Evolutionary conservation across 306 rosid genomes (phyloP), one percentile per base, ranked within the genome.

Genomic region (Inga oerstediana): DNA sequence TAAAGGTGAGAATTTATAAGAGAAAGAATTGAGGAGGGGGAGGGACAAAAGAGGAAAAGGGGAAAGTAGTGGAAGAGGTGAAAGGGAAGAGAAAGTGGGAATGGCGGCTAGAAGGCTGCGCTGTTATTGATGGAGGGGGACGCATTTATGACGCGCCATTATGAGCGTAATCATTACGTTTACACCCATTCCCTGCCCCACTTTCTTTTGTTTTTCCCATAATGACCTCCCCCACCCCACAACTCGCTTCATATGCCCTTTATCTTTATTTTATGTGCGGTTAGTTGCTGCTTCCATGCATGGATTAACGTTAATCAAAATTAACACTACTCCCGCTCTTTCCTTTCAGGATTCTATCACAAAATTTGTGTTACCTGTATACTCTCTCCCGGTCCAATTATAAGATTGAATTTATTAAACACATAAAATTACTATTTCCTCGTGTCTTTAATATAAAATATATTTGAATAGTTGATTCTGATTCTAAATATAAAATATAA

Each of bases 71-170:
- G 46, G 65, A 22, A 44, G 68, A 3, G 65, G 68, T 32, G 46
- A 0, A 17, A 35, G 5, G 59, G 3, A 1, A 65, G 15, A 49
- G 76, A 58, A 80, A 75, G 86, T 32, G 85, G 82, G 88, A 90
- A 89, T 86, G 97, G 97, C 98, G 98, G 97, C 98, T 87, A 3
- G 2, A 10, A 84, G 97, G 97, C 98, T 90, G 98, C 98, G 90
- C 92, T 41, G 88, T 84, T 71, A 22, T 76, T 83, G 83, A 81
- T 79, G 52, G 66, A 79, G 10, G 37, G 84, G 79, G 65, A 59
- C 35, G 73, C 86, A 66, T 86, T 83, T 89, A 77, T 75, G 86
- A 54, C 86, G 82, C 81, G 24, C 72, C 72, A 70, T 70, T 20
- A 88, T 80, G 5, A 84, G 83, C 52, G 56, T 84, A 87, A 91